Conservation (phyloP, 306 rosid species). For the Bauhinia variegata region DNA sequence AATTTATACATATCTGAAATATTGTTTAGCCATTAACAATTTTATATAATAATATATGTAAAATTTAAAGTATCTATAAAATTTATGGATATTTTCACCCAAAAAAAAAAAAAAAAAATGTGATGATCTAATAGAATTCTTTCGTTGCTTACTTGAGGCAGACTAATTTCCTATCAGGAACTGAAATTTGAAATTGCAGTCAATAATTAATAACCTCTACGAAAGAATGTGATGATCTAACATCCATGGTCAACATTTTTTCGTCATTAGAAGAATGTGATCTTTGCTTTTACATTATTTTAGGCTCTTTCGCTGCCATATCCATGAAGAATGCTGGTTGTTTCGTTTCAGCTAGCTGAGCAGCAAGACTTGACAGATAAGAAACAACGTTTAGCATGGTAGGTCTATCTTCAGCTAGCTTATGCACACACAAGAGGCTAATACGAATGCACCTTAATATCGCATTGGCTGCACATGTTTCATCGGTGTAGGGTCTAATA, state of each 20-base stretch:
- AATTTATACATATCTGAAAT: no score
- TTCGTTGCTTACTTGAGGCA: no score
- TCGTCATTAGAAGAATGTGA: slow-evolving; percentile 11
- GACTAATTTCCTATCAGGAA: no score
- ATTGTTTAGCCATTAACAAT: no score
- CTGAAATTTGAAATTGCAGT: no score
- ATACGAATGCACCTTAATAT: slow-evolving; percentile 45
- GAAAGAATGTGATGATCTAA: neutral
- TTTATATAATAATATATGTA: no score
- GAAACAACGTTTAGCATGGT: slow-evolving; percentile 45
- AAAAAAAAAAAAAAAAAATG: no score
- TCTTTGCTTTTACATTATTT: no score
- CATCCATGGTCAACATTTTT: slow-evolving; percentile 27
- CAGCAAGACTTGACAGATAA: slow-evolving; percentile 27
- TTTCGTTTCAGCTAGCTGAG: slow-evolving; percentile 32
- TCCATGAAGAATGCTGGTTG: slow-evolving; percentile 4
- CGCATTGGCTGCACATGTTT: neutral
- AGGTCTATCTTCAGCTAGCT: slow-evolving; percentile 46
- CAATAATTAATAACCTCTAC: no score
- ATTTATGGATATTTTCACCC: no score
- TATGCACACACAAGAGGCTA: slow-evolving; percentile 53
- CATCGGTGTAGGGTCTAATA: slow-evolving; percentile 20
- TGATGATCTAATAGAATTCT: no score
- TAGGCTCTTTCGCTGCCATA: neutral
- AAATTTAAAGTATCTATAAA: no score